Percentiles rank a stretch among this genome's conserved stretches.
phyloP scores from a whole-genome alignment of 495 filamentous ascomycete species.

The Lasiosphaeria hispida region DNA sequence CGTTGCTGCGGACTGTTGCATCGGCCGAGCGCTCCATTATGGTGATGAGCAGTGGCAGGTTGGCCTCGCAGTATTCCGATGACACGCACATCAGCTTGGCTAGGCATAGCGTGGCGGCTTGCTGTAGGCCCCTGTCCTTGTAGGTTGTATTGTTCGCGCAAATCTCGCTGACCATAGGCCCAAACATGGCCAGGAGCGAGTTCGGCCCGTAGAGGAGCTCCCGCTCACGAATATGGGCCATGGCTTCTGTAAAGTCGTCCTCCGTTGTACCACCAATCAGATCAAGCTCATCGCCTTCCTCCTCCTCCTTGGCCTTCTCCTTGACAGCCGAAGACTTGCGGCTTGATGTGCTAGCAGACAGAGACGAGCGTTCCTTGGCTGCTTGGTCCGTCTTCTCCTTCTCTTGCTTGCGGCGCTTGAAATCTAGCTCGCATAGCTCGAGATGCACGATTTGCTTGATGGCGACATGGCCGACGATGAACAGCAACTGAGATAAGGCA shows the following conservation, averaged over 20 bases:
- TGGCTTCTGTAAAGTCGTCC: slow-evolving; percentile 96
- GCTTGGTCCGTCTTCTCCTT: slow-evolving; percentile 71
- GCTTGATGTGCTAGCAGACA: slow-evolving; percentile 31
- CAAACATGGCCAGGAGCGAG: slow-evolving; percentile 84
- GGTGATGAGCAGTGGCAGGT: slow-evolving; percentile 91
- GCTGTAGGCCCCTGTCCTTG: slow-evolving; percentile 81
- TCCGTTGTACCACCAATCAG: slow-evolving; percentile 96
- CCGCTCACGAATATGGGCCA: slow-evolving; percentile 89
- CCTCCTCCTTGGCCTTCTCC: slow-evolving; percentile 50
- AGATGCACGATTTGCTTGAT: slow-evolving; percentile 99
- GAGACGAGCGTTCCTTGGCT: slow-evolving; percentile 31
- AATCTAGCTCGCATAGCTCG: slow-evolving; percentile 95
- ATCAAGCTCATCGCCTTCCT: slow-evolving; percentile 82
- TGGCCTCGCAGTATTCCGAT: slow-evolving; percentile 90
- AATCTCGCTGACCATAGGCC: slow-evolving; percentile 85
- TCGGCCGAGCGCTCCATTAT: slow-evolving; percentile 93
- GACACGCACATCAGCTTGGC: slow-evolving; percentile 98
- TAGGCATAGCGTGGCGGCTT: slow-evolving; percentile 91
- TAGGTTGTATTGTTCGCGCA: slow-evolving; percentile 92
- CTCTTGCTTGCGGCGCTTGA: slow-evolving; percentile 93
- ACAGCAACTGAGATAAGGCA: slow-evolving; percentile 85
- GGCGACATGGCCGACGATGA: slow-evolving; percentile 93
- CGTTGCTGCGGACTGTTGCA: slow-evolving; percentile 87
- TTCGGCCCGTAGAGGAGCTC: slow-evolving; percentile 86
- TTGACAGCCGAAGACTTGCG: slow-evolving; percentile 32